Evolutionary conservation across 768 basidiomycete species (phyloP), one percentile per base, ranked within the genome.

Genomic region (Russula emetica): DNA sequence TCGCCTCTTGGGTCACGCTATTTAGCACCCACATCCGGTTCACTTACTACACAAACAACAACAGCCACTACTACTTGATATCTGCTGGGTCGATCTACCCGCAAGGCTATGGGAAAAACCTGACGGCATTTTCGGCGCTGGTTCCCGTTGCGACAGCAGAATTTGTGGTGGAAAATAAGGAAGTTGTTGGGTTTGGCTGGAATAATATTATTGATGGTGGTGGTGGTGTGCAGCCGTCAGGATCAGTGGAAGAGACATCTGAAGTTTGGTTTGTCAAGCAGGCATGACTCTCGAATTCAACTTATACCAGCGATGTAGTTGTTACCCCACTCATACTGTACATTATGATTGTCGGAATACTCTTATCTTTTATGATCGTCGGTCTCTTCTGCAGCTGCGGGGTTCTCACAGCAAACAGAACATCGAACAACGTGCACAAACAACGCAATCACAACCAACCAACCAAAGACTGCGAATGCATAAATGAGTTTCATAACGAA

Each of bases 191-290:
- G 5, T 47, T 63, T 38, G 64, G 64, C 11, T 3, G 56, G 13
- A 11, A 20, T 51, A 45, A 10, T 28, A 30, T 55, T 2, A 11
- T n/a, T 45, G 44, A 45, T 9, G 47, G 10, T 32, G 13, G 10
- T 32, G 13, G 13, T 38, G 34, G 24, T 3, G 50, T n/a, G 44
- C 4, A 42, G n/a, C 44, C 14, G 20, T 9, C 5, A 26, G 64
- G 49, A 18, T 24, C 60, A 2, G 49, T 57, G 20, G 32, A 57
- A 22, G 30, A 65, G 5, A 11, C 36, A 34, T 45, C 47, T 30
- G 64, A 57, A 1, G 60, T 57, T 22, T 65, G 64, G 64, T 62
- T 65, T 54, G 60, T 26, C 16, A 60, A 45, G 32, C n/a, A 32
- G 30, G 56, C 40, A 32, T 57, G n/a, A 28, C 16, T 20, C 50